These are phyloP conservation scores for Aspergillus sp. DNA, from an alignment of 2,329 filamentous ascomycete species.

Conservation along the genomic window DNA sequence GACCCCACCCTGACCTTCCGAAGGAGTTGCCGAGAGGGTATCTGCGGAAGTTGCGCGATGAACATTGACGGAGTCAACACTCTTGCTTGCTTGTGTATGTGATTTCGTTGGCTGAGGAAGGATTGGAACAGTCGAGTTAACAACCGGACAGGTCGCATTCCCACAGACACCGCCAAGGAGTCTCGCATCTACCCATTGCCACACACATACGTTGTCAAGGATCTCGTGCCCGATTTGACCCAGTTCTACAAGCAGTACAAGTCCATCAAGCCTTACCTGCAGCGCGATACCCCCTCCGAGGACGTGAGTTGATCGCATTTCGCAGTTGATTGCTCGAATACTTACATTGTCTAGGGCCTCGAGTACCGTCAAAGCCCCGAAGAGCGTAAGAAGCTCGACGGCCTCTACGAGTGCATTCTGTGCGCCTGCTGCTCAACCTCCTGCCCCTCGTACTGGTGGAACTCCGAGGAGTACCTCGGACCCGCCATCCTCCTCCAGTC, in stretches of 20 bases:
- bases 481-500: conserved; percentile 96
- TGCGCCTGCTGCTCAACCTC: conserved; percentile 99
- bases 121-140: conserved; percentile 16
- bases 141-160: conserved; percentile 76
- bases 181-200: conserved; percentile 96
- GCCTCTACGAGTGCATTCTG: conserved; percentile 98
- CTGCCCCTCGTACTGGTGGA: conserved; percentile 99
- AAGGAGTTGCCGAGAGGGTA: conserved; percentile 94
- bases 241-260: conserved; percentile 99
- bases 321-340: not conserved
- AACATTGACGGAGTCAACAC: conserved; percentile 99
- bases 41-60: conserved; percentile 98
- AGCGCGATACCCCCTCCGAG: conserved; percentile 80
- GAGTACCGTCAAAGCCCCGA: conserved; percentile 90
- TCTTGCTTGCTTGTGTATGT: conserved; percentile 93
- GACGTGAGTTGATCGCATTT: conserved; percentile 66
- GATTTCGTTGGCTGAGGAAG: not conserved
- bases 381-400: conserved; percentile 95
- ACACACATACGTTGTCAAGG: conserved; percentile 99
- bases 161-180: conserved; percentile 77
- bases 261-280: conserved; percentile 98
- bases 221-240: conserved; percentile 95
- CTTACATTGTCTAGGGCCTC: conserved; percentile 66
- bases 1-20: conserved; percentile 97
- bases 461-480: conserved; percentile 96